Evolutionary conservation across 139 green algal species (phyloP).

Genomic region (Micractinium conductrix): DNA sequence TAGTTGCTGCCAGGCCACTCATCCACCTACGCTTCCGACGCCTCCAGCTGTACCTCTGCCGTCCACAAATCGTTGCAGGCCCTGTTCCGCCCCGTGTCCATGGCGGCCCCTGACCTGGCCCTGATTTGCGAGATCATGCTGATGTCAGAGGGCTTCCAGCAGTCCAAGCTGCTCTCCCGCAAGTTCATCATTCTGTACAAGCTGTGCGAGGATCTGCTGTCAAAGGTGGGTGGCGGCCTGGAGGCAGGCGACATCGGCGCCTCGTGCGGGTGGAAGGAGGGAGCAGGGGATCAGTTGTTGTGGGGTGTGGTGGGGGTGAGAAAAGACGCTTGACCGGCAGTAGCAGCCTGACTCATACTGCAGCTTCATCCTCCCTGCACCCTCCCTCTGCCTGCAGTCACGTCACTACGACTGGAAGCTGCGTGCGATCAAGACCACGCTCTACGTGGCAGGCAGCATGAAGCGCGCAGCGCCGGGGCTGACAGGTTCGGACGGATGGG

Average conservation of each 20-base stretch:
- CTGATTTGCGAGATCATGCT: constrained; percentile 98
- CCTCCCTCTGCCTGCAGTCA: constrained; percentile 49
- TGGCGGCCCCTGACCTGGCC: constrained; percentile 87
- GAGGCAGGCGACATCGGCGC: no score
- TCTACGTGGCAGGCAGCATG: constrained; percentile 94
- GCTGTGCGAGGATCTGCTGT: constrained; percentile 93
- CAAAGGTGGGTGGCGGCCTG: constrained; percentile 76
- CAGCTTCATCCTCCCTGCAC: background rate
- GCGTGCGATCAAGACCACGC: constrained; percentile 96
- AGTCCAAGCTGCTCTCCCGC: constrained; percentile 84
- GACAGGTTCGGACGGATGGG: background rate
- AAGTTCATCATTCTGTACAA: constrained; percentile 97
- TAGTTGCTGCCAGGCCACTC: no score
- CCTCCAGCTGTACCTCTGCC: background rate
- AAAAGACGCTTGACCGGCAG: no score
- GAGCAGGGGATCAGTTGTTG: background rate
- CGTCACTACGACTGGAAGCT: constrained; percentile 98
- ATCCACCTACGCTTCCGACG: no score
- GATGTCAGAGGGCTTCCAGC: constrained; percentile 95
- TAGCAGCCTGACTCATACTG: no score
- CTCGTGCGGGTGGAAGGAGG: background rate
- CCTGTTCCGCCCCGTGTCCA: constrained; percentile 94
- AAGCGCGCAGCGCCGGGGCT: constrained; percentile 88
- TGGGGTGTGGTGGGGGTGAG: no score
- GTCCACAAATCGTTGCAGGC: constrained; percentile 41